Percentiles rank a stretch among this genome's conserved stretches.
These are phyloP conservation scores for Cadophora sp. DNA, from an alignment of 2,329 filamentous ascomycete species.

Conservation along the genomic window DNA sequence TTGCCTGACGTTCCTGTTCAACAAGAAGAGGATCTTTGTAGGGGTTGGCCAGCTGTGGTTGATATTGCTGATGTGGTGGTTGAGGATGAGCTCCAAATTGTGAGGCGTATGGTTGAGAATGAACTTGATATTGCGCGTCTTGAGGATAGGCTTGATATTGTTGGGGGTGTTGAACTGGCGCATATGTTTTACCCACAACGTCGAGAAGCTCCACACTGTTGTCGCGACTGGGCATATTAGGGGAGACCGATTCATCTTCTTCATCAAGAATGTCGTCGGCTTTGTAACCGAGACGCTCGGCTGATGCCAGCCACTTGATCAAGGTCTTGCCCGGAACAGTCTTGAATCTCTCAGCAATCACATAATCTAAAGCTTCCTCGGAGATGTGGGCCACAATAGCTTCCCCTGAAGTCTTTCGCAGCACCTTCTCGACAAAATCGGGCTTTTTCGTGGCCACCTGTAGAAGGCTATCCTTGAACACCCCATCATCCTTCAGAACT, in stretches of 20 bases:
- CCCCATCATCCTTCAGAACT: constrained; percentile 34
- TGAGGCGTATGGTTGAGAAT: background rate
- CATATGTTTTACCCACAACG: background rate
- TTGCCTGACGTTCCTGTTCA: constrained; percentile 17
- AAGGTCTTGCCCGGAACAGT: constrained; percentile 36
- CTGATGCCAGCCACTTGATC: constrained; percentile 39
- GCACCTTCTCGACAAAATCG: constrained; percentile 30
- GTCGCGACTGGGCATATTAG: constrained; percentile 7
- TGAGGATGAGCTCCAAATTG: background rate
- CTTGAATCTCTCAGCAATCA: constrained; percentile 32
- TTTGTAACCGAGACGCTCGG: constrained; percentile 40
- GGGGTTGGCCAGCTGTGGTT: background rate
- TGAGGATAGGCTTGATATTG: constrained; percentile 3
- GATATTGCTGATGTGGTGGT: background rate
- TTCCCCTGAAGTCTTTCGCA: constrained; percentile 27
- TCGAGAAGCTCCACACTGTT: constrained; percentile 1
- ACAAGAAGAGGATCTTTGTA: constrained; percentile 17
- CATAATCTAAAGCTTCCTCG: constrained; percentile 34
- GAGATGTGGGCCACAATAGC: constrained; percentile 32
- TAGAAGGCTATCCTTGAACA: constrained; percentile 33
- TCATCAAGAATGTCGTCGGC: constrained; percentile 41
- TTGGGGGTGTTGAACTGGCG: background rate
- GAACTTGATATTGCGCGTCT: background rate
- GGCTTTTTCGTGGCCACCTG: constrained; percentile 27
- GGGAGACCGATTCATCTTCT: constrained; percentile 35